A percentile compares a stretch with the other conserved stretches of the same genome.
Conservation (phyloP, 169 alveolate genomes). For the Cryptosporidium ubiquitum region DNA sequence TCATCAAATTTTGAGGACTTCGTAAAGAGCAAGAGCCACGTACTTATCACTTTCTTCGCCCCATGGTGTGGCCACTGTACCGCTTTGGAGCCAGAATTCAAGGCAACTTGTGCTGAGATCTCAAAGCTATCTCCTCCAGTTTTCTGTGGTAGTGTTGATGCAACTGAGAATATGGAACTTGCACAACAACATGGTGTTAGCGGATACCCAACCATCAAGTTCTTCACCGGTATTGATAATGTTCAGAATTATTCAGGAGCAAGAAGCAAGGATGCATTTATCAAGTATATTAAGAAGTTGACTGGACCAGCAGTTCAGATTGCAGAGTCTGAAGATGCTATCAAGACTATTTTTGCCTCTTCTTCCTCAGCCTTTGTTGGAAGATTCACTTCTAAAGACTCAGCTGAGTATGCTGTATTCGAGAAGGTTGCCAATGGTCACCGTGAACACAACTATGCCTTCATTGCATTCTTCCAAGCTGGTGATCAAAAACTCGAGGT, state of each 20-base stretch:
- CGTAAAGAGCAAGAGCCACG: conserved; percentile 80
- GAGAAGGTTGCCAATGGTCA: conserved; percentile 64
- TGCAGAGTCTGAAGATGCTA: conserved; percentile 40
- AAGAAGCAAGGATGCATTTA: conserved; percentile 85
- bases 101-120: conserved; percentile 85
- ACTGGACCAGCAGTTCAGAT: conserved; percentile 87
- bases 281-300: conserved; percentile 87
- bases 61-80: conserved; percentile 96
- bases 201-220: conserved; percentile 89
- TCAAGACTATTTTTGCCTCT: conserved; percentile 17
- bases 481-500: conserved; percentile 71
- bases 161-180: conserved; percentile 81
- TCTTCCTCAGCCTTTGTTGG: conserved; percentile 73
- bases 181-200: conserved; percentile 83
- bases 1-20: conserved; percentile 87
- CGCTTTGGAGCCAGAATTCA: conserved; percentile 91
- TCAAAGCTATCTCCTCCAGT: conserved; percentile 78
- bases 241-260: conserved; percentile 87
- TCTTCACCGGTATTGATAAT: conserved; percentile 77
- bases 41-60: conserved; percentile 92
- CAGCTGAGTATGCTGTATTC: conserved; percentile 21
- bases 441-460: conserved; percentile 70
- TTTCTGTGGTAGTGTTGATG: conserved; percentile 87
- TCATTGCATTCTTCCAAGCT: conserved; percentile 39
- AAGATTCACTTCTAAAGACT: conserved; percentile 52